phyloP scores from a whole-genome alignment of 2,329 filamentous ascomycete genomes.

The Penicillium janthinellum region DNA sequence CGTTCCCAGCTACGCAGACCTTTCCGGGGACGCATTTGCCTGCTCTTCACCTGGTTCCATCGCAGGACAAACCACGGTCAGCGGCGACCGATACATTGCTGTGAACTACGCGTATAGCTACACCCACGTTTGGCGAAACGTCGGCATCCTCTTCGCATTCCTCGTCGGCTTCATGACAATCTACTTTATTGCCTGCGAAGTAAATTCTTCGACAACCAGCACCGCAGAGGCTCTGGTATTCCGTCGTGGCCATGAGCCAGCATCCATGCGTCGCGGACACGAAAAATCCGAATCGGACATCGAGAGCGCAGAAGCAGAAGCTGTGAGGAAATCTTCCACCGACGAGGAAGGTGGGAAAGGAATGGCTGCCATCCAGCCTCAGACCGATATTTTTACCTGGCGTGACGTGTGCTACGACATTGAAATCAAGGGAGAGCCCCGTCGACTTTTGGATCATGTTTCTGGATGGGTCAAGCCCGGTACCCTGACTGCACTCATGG shows the following conservation, averaged over 20 bases:
- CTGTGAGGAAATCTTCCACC: neutral
- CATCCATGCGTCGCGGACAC: slow-evolving; percentile 7
- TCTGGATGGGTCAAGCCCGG: slow-evolving; percentile 93
- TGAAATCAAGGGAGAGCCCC: slow-evolving; percentile 71
- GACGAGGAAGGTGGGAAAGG: slow-evolving; percentile 6
- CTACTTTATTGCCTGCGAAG: slow-evolving; percentile 56
- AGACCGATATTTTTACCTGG: slow-evolving; percentile 81
- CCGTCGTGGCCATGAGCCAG: slow-evolving; percentile 55
- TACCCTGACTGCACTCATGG: slow-evolving; percentile 85
- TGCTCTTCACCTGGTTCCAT: slow-evolving; percentile 62
- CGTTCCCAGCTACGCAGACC: slow-evolving; percentile 49
- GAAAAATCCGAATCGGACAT: slow-evolving; percentile 35
- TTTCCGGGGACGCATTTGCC: slow-evolving; percentile 47
- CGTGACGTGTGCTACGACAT: slow-evolving; percentile 76
- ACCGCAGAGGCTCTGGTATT: slow-evolving; percentile 78
- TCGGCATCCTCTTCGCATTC: slow-evolving; percentile 69
- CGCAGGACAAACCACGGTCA: slow-evolving; percentile 55
- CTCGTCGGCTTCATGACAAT: slow-evolving; percentile 60
- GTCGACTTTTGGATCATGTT: slow-evolving; percentile 78
- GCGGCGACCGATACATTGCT: slow-evolving; percentile 61
- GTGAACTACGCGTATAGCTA: slow-evolving; percentile 59
- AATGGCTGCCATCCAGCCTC: slow-evolving; percentile 52
- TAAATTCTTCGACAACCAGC: slow-evolving; percentile 64
- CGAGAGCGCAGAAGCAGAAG: slow-evolving; percentile 46
- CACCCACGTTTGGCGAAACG: slow-evolving; percentile 66